Percentiles rank a stretch among this genome's conserved stretches.
phyloP scores from a whole-genome alignment of 306 rosid species.

The Delonix regia region DNA sequence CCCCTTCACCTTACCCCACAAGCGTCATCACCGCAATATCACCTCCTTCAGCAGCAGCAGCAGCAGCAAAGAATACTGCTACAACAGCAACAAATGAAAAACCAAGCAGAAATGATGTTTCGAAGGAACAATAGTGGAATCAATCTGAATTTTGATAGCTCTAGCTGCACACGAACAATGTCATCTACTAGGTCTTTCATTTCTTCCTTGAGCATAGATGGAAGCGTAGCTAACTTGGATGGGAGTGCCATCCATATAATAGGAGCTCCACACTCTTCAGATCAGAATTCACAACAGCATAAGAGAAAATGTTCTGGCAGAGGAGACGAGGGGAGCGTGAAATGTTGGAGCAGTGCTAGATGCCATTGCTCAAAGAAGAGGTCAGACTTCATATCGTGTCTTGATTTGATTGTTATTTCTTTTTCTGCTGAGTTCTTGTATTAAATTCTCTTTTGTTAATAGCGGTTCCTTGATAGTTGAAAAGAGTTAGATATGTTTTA shows the following conservation, averaged over 20 bases:
- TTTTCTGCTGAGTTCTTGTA: not conserved
- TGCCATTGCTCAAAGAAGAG: slow-evolving; percentile 99
- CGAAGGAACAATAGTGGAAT: slow-evolving; percentile 77
- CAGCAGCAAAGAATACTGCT: slow-evolving; percentile 69
- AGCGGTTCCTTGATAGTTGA: slow-evolving; percentile 13
- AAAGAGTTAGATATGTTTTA: slow-evolving; percentile 6
- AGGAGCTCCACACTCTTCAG: slow-evolving; percentile 79
- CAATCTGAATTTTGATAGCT: slow-evolving; percentile 82
- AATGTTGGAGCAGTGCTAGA: slow-evolving; percentile 86
- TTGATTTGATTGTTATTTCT: slow-evolving; percentile 13
- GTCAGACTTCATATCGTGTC: slow-evolving; percentile 41
- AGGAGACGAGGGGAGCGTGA: slow-evolving; percentile 88
- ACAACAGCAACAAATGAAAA: slow-evolving; percentile 74
- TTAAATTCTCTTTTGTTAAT: not conserved
- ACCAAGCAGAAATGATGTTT: slow-evolving; percentile 77
- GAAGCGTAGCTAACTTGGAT: slow-evolving; percentile 86
- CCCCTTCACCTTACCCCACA: slow-evolving; percentile 63
- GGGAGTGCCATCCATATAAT: slow-evolving; percentile 81
- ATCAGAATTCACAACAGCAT: slow-evolving; percentile 81
- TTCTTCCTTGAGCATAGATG: slow-evolving; percentile 94
- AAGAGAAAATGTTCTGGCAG: slow-evolving; percentile 86
- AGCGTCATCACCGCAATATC: slow-evolving; percentile 56
- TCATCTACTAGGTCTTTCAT: slow-evolving; percentile 92
- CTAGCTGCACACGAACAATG: slow-evolving; percentile 93
- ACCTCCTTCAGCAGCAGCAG: slow-evolving; percentile 74